Base-by-base conservation (phyloP, 306 rosid genomes). In the Bauhinia variegata region DNA sequence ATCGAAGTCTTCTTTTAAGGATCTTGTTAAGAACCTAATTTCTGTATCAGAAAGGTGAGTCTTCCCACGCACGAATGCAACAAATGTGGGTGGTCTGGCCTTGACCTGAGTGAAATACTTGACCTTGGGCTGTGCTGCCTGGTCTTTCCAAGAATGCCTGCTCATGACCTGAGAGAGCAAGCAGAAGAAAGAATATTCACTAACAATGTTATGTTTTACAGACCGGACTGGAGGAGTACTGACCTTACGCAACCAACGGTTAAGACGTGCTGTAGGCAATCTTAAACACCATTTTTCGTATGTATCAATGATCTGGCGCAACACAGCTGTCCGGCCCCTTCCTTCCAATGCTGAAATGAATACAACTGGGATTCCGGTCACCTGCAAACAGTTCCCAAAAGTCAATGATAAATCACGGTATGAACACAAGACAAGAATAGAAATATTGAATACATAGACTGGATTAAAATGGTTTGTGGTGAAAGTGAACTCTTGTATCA, bases 141-240 rank as follows among this genome's bases (percentile, higher is more conserved):
- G 96, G 79, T 89, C 96, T 80, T 87, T 92, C 98, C 98, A 92
- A 31, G 96, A 92, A 83, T 92, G 98, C 79, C 97, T 82, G 85
- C 98, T 86, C 96, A 93, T 89, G 70, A 92, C 95, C 97, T 91
- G 84, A 36, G 36, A 33, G 9, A 12, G 43, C n/a, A n/a, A 2
- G n/a, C 9, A 14, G 10, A 49, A 36, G 17, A 53, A 37, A 49
- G 48, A 72, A 65, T 57, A 30, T 48, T 78, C 19, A 46, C 54
- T 19, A 14, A 44, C 46, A 53, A 63, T 14, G 54, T 62, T 73
- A 76, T 10, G 31, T 46, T 41, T 42, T 49, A n/a, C 48, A n/a
- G n/a, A n/a, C n/a, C n/a, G n/a, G n/a, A 18, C 65, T 18, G 47
- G 74, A 37, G 57, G 36, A 80, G 18, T 56, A 56, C 77, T 64